These are phyloP conservation scores for Centaurea solstitialis DNA, from an alignment of 129 eudicot species.

Conservation along the genomic window DNA sequence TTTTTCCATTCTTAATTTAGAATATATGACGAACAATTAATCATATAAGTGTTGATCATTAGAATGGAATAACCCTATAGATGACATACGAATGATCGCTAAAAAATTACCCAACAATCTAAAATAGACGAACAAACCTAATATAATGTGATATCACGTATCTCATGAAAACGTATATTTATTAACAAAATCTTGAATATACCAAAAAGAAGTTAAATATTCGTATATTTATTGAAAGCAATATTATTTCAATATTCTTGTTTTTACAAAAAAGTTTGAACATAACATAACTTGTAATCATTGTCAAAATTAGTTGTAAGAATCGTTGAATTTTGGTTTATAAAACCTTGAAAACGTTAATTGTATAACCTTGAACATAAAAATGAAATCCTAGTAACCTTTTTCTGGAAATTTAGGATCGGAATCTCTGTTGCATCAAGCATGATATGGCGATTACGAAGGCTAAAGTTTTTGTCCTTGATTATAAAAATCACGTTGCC, in stretches of 20 bases:
- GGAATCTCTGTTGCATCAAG: slow-evolving; percentile 36
- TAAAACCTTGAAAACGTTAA: not conserved
- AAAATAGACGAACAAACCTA: not conserved
- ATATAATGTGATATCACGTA: too few relatives aligned
- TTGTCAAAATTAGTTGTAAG: not conserved
- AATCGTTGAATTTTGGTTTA: not conserved
- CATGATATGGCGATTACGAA: slow-evolving; percentile 36
- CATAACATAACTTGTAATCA: not conserved
- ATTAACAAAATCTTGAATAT: too few relatives aligned
- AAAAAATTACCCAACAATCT: not conserved
- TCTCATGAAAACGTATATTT: too few relatives aligned
- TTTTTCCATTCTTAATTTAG: not conserved
- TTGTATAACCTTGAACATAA: not conserved
- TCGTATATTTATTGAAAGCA: not conserved
- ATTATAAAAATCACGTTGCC: slow-evolving; percentile 31
- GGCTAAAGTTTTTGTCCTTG: slow-evolving; percentile 32
- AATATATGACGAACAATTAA: not conserved
- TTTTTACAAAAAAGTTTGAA: not conserved
- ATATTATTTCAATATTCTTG: not conserved
- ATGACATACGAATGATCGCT: not conserved
- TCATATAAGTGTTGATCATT: not conserved
- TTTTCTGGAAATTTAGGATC: slow-evolving; percentile 36
- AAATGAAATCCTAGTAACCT: slow-evolving; percentile 7
- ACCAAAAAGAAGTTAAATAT: too few relatives aligned
- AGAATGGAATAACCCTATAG: not conserved